These are phyloP conservation scores for Penicillium sp. DNA, from an alignment of 2,329 filamentous ascomycete genomes.

Conservation along the genomic window DNA sequence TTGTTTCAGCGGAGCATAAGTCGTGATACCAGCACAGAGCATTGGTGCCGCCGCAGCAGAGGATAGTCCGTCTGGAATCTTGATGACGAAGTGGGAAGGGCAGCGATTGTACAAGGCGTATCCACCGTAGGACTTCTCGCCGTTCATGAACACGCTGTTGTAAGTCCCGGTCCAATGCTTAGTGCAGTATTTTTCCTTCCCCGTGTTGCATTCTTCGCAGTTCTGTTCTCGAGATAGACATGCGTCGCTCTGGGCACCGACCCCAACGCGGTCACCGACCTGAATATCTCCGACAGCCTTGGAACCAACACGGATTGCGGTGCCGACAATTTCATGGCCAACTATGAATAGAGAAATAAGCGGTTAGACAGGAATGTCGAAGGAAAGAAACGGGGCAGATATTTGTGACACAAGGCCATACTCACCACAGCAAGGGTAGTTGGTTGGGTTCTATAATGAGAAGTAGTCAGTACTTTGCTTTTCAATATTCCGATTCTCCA, in stretches of 20 bases:
- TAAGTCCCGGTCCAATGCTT: neutral
- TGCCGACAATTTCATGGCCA: neutral
- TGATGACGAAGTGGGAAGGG: slow-evolving; percentile 49
- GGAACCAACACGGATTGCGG: neutral
- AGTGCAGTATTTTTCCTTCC: neutral
- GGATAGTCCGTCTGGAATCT: slow-evolving; percentile 70
- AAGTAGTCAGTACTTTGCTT: neutral
- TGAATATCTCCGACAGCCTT: neutral
- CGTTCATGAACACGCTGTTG: neutral
- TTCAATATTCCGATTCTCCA: neutral
- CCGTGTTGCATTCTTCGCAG: neutral
- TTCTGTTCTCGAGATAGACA: neutral
- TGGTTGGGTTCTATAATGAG: neutral
- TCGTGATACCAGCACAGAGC: slow-evolving; percentile 82
- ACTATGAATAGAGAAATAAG: neutral
- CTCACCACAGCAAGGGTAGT: neutral
- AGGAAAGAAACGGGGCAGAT: neutral
- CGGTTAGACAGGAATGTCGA: neutral
- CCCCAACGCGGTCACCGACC: neutral
- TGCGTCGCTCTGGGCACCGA: neutral
- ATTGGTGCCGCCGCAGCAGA: slow-evolving; percentile 69
- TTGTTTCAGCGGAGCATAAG: slow-evolving; percentile 74
- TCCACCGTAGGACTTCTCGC: slow-evolving; percentile 1
- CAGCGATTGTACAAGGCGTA: slow-evolving; percentile 3
- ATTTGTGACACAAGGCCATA: neutral